phyloP scores from a whole-genome alignment of 2,329 filamentous ascomycete species.

The Calonectria pauciramosa region DNA sequence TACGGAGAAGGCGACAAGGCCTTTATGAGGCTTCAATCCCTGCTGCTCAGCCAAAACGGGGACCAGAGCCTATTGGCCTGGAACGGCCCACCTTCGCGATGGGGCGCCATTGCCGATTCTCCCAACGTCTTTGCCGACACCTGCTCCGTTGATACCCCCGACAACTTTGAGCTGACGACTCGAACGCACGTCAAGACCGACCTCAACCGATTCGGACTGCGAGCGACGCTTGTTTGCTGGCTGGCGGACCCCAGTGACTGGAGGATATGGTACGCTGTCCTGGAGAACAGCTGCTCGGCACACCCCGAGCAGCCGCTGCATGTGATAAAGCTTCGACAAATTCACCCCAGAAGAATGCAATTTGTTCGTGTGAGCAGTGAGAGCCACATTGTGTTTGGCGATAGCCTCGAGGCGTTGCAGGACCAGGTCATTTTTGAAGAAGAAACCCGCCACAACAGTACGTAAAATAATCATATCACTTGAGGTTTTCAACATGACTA shows the following conservation, averaged over 20 bases:
- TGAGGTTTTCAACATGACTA: not conserved
- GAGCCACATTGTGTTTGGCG: not conserved
- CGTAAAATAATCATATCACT: not conserved
- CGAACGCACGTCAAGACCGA: not conserved
- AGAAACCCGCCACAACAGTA: not conserved
- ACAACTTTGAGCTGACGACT: not conserved
- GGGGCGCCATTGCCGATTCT: not conserved
- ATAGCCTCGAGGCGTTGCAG: not conserved
- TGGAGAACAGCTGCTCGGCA: not conserved
- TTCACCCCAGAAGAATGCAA: not conserved
- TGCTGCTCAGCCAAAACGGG: not conserved
- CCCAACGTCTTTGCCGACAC: not conserved
- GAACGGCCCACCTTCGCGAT: not conserved
- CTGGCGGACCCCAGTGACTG: conserved; percentile 1
- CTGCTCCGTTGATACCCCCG: not conserved
- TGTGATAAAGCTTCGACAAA: conserved; percentile 1
- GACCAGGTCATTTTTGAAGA: not conserved
- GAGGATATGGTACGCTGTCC: not conserved
- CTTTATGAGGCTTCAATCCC: not conserved
- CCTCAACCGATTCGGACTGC: not conserved
- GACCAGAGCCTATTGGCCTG: not conserved
- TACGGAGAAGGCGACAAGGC: conserved; percentile 1
- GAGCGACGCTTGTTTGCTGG: not conserved
- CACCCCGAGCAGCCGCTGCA: not conserved
- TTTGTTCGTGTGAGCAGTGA: not conserved